phyloP scores from a whole-genome alignment of 148 eudicot genomes.

The Polygonum maritimum region DNA sequence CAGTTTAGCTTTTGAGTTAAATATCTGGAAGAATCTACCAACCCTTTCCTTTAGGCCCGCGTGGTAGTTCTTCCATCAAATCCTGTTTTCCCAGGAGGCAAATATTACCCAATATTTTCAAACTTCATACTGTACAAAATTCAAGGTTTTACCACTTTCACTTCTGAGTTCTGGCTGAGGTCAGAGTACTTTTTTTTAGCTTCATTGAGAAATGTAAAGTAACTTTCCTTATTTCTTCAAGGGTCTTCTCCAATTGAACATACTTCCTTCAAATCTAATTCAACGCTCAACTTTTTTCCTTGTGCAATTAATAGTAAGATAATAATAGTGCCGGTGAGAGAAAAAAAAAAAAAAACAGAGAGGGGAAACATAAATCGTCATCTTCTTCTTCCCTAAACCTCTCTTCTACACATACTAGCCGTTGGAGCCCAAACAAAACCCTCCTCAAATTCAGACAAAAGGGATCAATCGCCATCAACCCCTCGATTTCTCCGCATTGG shows the following conservation, averaged over 20 bases:
- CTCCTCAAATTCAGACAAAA: constrained; percentile 1
- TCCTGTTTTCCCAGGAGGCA: too few species aligned
- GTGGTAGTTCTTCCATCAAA: too few species aligned
- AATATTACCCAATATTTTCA: background rate
- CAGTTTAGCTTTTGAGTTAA: too few species aligned
- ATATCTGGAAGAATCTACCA: too few species aligned
- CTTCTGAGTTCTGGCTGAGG: too few species aligned
- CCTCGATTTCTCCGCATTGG: background rate
- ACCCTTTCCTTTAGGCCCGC: too few species aligned
- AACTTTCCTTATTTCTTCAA: background rate
- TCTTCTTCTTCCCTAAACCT: background rate
- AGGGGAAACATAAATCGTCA: background rate
- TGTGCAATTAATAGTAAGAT: background rate
- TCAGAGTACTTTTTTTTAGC: too few species aligned
- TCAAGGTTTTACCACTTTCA: too few species aligned
- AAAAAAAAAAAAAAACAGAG: background rate
- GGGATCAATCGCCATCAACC: background rate
- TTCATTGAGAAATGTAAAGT: background rate
- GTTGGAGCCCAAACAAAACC: background rate
- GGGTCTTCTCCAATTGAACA: background rate
- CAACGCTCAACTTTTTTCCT: background rate
- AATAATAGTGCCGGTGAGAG: background rate
- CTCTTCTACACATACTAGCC: background rate
- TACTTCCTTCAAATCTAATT: background rate
- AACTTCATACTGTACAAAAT: too few species aligned